Base-by-base conservation (phyloP, 1,139 yeast species). In the Candida albicans region DNA sequence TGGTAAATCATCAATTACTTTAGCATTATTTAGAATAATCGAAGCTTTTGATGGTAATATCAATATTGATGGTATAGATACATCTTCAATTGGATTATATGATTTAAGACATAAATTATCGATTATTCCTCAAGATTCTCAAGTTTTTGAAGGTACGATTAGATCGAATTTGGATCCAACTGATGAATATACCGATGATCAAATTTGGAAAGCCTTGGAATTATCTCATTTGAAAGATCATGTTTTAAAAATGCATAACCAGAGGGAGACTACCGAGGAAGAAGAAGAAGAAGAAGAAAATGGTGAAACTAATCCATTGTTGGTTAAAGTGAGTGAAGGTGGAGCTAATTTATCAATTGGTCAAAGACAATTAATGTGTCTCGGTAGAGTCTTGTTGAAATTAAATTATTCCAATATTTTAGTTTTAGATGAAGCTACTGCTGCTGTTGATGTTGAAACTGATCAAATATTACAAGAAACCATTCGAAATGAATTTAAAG, bases 101-200 rank as follows among this genome's bases (percentile, higher is more conserved):
- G 98, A 93, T 60, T 75, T 93, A 58, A 82, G 99, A 66, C 89
- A 87, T 45, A 81, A 81, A 50, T 70, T 93, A 43, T 87, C 96
- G 0, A 93, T 93, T 53, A 93, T 93, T 55, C 99, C 99, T 1
- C 99, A 93, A 65, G 99, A 93, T 59, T 88, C 98, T 0, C 98
- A 93, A 65, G 95, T 91, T 4, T 91, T 93, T 61, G 91, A 89
- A 68, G 99, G 99, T 33, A 79, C 96, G 0, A 74, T 93, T 37
- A 77, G 96, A 57, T 84, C 87, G 37, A 93, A 93, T 63, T 77
- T 93, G 56, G 99, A 93, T 61, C 99, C 99, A 18, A 83, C 87
- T 2, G 70, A 76, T 35, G 70, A 67, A 40, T 83, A 76, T 58
- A 73, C 79, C 3, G 96, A 89, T 57, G 88, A 84, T 18, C 83